These are phyloP conservation scores for Catunica adiposa DNA, from an alignment of 2,329 filamentous ascomycete species.

Conservation along the genomic window DNA sequence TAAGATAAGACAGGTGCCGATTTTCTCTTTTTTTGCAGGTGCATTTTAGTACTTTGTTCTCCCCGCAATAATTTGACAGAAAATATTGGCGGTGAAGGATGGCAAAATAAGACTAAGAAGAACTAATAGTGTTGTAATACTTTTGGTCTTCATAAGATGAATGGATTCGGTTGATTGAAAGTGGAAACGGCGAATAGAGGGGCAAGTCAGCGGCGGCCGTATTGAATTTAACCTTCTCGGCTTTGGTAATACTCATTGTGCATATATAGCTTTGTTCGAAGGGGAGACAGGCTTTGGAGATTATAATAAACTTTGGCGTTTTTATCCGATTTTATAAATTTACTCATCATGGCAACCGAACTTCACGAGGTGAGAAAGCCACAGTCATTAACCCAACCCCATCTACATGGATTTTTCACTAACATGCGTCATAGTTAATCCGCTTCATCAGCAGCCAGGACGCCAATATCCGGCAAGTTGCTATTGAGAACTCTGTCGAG, in stretches of 20 bases:
- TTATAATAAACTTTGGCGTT: not conserved
- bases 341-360: constrained; percentile 51
- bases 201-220: not conserved
- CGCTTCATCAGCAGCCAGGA: constrained; percentile 88
- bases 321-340: not conserved
- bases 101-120: constrained; percentile 7
- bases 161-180: not conserved
- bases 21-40: constrained; percentile 4
- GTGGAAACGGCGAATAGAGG: not conserved
- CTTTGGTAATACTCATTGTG: not conserved
- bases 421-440: constrained; percentile 47
- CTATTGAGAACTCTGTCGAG: constrained; percentile 71
- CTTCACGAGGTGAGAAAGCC: constrained; percentile 54
- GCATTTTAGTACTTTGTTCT: not conserved
- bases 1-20: constrained; percentile 13
- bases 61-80: constrained; percentile 10
- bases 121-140: constrained; percentile 1
- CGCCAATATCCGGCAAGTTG: constrained; percentile 73
- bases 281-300: too few relatives aligned
- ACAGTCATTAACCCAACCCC: not conserved
- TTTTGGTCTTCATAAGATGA: constrained; percentile 2
- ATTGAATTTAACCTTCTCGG: not conserved
- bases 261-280: too few relatives aligned
- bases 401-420: constrained; percentile 2
- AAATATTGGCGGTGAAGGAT: constrained; percentile 14